A percentile compares a stretch with the other conserved stretches of the same genome.
Evolutionary conservation across 768 basidiomycete genomes (phyloP).

Genomic region (Boletus barrowsii): DNA sequence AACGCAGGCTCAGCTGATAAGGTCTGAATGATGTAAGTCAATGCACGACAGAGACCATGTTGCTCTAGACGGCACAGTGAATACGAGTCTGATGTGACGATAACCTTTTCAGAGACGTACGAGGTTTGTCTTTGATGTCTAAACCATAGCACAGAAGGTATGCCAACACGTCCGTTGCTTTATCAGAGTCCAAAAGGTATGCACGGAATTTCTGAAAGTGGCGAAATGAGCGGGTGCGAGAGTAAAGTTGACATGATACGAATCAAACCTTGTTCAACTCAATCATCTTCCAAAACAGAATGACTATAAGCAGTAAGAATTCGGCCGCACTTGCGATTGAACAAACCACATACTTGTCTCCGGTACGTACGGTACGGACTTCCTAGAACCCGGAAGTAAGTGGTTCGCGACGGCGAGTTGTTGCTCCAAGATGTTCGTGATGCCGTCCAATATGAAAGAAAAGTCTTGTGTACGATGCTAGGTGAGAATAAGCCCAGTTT

Average conservation of each 20-base stretch:
- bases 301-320: constrained; percentile 44
- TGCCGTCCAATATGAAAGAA: constrained; percentile 74
- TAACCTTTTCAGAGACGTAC: constrained; percentile 42
- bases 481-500: constrained; percentile 8
- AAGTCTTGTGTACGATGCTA: constrained; percentile 93
- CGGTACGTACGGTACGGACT: constrained; percentile 74
- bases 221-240: background rate
- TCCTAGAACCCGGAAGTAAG: constrained; percentile 81
- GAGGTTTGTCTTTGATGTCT: constrained; percentile 91
- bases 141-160: constrained; percentile 79
- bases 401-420: constrained; percentile 73
- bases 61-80: constrained; percentile 55
- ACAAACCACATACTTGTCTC: constrained; percentile 65
- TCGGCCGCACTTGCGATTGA: background rate
- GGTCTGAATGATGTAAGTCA: constrained; percentile 90
- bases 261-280: constrained; percentile 83
- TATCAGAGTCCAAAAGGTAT: constrained; percentile 79
- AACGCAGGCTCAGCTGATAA: constrained; percentile 84
- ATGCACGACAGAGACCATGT: constrained; percentile 83
- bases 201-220: constrained; percentile 80
- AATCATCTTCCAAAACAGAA: constrained; percentile 87
- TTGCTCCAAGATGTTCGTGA: constrained; percentile 65
- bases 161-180: constrained; percentile 70
- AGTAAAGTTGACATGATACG: background rate
- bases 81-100: background rate